These are phyloP conservation scores for Stemphylium vesicarium DNA, from an alignment of 2,329 filamentous ascomycete species.

Conservation along the genomic window DNA sequence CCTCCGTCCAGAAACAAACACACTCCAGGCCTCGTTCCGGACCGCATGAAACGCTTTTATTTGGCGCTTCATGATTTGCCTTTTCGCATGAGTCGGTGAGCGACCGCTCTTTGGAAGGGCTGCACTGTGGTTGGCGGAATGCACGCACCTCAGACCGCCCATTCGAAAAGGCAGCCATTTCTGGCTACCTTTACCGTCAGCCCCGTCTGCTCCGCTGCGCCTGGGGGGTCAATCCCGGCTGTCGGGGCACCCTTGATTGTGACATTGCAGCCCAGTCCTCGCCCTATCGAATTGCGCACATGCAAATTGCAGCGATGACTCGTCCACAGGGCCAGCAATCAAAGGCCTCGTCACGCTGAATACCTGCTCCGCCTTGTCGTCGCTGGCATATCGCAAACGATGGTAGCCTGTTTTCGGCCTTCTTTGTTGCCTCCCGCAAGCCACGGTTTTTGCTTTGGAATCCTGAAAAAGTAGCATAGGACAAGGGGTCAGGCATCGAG, in stretches of 20 bases:
- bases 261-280: conserved; percentile 4
- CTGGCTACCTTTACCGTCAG: conserved; percentile 28
- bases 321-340: conserved; percentile 28
- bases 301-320: conserved; percentile 32
- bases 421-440: conserved; percentile 7
- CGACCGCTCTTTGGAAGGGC: conserved; percentile 37
- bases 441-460: conserved; percentile 8
- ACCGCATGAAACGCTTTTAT: conserved; percentile 34
- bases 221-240: conserved; percentile 32
- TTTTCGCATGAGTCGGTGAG: conserved; percentile 37
- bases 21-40: conserved; percentile 31
- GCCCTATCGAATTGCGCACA: conserved; percentile 28
- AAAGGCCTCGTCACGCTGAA: conserved; percentile 20
- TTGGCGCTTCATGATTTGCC: conserved; percentile 39
- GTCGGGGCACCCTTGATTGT: conserved; percentile 20
- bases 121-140: conserved; percentile 27
- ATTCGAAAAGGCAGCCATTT: conserved; percentile 27
- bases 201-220: conserved; percentile 29
- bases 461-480: conserved; percentile 11
- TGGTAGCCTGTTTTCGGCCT: conserved; percentile 15
- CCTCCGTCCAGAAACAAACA: conserved; percentile 28
- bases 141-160: conserved; percentile 17
- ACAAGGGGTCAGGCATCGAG: conserved; percentile 6
- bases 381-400: conserved; percentile 3
- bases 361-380: conserved; percentile 12